Evolutionary conservation across 352 stramenopile species (phyloP).

Genomic region (Globisporangium ultimum): DNA sequence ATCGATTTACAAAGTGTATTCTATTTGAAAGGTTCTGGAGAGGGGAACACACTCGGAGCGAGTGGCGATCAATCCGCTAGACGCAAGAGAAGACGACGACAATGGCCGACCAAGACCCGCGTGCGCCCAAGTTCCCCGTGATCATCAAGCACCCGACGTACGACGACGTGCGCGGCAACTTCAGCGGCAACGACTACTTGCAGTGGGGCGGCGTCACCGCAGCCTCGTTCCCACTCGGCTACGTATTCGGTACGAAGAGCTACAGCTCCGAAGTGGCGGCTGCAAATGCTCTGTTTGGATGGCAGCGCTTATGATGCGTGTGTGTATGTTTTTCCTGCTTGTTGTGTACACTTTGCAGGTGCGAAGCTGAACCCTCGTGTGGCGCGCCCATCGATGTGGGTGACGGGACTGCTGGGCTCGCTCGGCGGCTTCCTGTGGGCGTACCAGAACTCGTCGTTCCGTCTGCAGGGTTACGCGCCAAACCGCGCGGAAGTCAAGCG

Average conservation of each 20-base stretch:
- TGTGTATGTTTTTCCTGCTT: background rate
- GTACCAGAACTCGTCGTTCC: conserved; percentile 79
- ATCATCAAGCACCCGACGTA: conserved; percentile 80
- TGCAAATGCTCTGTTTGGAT: conserved; percentile 1
- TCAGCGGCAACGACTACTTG: conserved; percentile 58
- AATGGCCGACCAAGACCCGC: conserved; percentile 66
- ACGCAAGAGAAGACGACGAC: conserved; percentile 3
- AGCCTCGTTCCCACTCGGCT: conserved; percentile 69
- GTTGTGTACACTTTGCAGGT: conserved; percentile 23
- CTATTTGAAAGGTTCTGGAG: background rate
- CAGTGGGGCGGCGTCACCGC: conserved; percentile 55
- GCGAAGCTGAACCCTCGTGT: conserved; percentile 60
- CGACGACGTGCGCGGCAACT: conserved; percentile 69
- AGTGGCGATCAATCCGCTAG: conserved; percentile 12
- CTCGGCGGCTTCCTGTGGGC: conserved; percentile 55
- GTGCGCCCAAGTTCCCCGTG: conserved; percentile 65
- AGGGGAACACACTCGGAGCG: conserved; percentile 1
- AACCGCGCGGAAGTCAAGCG: conserved; percentile 71
- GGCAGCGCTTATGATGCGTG: background rate
- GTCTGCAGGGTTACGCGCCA: conserved; percentile 70
- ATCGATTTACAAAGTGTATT: background rate
- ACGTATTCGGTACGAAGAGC: conserved; percentile 62
- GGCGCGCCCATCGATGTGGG: conserved; percentile 64
- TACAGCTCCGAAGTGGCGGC: background rate
- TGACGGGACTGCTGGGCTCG: conserved; percentile 68